Percentiles rank a stretch among this genome's conserved stretches.
Conservation (phyloP, 2,329 filamentous ascomycete genomes). For the Pyrenophora tritici-repentis region DNA sequence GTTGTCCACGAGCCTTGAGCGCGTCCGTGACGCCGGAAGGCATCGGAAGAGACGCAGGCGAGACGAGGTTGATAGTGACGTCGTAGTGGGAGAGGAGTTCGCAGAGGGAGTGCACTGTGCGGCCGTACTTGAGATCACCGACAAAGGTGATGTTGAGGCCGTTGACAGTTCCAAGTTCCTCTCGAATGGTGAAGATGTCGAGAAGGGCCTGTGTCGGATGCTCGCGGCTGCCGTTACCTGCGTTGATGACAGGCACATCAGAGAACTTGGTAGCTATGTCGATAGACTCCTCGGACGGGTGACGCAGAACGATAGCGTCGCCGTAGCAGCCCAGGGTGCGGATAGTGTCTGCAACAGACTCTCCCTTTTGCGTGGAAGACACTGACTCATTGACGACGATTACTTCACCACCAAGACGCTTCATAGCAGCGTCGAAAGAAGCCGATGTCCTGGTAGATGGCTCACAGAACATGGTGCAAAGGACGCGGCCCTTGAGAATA, state of each 20-base stretch:
- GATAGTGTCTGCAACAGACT: conserved; percentile 90
- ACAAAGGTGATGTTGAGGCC: conserved; percentile 95
- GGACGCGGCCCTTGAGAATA: conserved; percentile 80
- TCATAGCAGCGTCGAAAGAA: conserved; percentile 98
- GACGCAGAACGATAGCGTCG: conserved; percentile 93
- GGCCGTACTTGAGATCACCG: conserved; percentile 89
- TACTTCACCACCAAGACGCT: conserved; percentile 88
- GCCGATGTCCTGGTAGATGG: conserved; percentile 93
- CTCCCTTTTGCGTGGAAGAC: conserved; percentile 92
- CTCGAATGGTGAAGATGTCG: conserved; percentile 96
- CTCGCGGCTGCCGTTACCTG: conserved; percentile 92
- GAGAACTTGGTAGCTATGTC: conserved; percentile 85
- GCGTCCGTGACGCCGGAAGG: conserved; percentile 75
- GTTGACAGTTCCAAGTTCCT: conserved; percentile 94
- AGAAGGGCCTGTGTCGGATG: conserved; percentile 98
- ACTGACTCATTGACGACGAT: conserved; percentile 80
- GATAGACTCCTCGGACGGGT: conserved; percentile 81
- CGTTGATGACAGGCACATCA: conserved; percentile 92
- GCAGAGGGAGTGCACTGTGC: conserved; percentile 92
- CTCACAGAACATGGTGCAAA: conserved; percentile 96
- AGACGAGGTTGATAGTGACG: conserved; percentile 88
- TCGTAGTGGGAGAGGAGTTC: conserved; percentile 96
- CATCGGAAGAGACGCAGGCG: conserved; percentile 77
- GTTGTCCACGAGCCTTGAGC: conserved; percentile 74
- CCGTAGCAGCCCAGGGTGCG: conserved; percentile 92